These are phyloP conservation scores for Scenedesmus sp. DNA, from an alignment of 163 green algal genomes.

Conservation along the genomic window DNA sequence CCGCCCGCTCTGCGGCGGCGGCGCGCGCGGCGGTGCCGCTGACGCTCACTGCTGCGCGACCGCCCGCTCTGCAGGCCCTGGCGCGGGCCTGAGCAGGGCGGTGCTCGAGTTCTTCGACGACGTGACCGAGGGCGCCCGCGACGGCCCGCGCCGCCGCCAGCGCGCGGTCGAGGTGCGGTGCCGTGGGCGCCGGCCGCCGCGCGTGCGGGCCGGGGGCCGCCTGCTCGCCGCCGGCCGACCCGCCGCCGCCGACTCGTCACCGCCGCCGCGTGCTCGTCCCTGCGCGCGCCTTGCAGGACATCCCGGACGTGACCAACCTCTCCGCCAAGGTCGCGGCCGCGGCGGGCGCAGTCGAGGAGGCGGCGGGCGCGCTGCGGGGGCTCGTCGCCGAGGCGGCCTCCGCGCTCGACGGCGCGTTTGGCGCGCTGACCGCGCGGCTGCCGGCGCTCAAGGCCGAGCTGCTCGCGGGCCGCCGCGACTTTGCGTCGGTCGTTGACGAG, in stretches of 20 bases:
- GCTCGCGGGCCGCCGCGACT: not conserved
- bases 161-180: too few relatives aligned
- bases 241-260: not conserved
- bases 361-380: not conserved
- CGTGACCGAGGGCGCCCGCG: constrained; percentile 5
- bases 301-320: not conserved
- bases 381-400: not conserved
- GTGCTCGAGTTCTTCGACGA: constrained; percentile 14
- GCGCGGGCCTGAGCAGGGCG: too few relatives aligned
- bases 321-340: not conserved
- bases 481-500: constrained; percentile 2
- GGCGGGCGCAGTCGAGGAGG: constrained; percentile 2
- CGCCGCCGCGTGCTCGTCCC: not conserved
- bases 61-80: too few relatives aligned
- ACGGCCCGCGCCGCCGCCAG: too few relatives aligned
- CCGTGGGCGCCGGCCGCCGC: too few relatives aligned
- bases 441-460: not conserved
- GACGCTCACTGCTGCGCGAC: too few relatives aligned
- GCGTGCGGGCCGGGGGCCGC: not conserved
- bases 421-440: not conserved
- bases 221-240: not conserved
- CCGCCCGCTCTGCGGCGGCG: too few relatives aligned
- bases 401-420: not conserved
- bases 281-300: not conserved
- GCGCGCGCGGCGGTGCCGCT: too few relatives aligned